Evolutionary conservation across 306 rosid genomes (phyloP).

Genomic region (Trifolium dubium): DNA sequence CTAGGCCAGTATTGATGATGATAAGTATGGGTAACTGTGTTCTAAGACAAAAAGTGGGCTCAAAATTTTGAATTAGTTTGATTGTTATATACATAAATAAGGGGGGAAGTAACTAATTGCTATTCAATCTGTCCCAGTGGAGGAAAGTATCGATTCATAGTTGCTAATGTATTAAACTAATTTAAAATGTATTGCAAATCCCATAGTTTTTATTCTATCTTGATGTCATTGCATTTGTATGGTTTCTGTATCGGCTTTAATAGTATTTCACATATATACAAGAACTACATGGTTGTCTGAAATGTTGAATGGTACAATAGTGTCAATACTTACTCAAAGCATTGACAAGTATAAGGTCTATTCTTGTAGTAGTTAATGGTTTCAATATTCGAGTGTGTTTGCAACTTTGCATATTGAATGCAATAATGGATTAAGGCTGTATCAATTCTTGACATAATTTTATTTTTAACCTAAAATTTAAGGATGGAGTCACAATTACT

Average conservation of each 20-base stretch:
- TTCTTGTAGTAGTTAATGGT: slow-evolving; percentile 14
- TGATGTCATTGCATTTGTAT: slow-evolving; percentile 18
- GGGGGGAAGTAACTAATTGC: slow-evolving; percentile 5
- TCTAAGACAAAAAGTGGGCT: slow-evolving; percentile 14
- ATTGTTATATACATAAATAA: background rate
- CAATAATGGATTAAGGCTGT: background rate
- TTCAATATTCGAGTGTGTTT: background rate
- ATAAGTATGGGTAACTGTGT: slow-evolving; percentile 11
- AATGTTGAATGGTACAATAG: slow-evolving; percentile 24
- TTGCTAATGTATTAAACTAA: slow-evolving; percentile 16
- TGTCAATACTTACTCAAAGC: background rate
- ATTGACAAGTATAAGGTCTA: background rate
- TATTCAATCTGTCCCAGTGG: slow-evolving; percentile 15
- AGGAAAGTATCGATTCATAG: slow-evolving; percentile 20
- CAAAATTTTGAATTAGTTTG: slow-evolving; percentile 13
- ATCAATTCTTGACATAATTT: background rate
- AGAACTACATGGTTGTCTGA: background rate
- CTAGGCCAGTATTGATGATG: background rate
- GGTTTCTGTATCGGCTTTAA: background rate
- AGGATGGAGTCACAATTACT: background rate
- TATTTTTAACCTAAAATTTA: background rate
- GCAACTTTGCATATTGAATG: background rate
- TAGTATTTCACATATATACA: too few relatives aligned
- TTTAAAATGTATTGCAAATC: slow-evolving; percentile 15
- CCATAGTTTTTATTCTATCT: background rate